Percentiles rank a stretch among this genome's conserved stretches.
Evolutionary conservation across 345 rosid genomes (phyloP).

Genomic region (Mangifera indica): DNA sequence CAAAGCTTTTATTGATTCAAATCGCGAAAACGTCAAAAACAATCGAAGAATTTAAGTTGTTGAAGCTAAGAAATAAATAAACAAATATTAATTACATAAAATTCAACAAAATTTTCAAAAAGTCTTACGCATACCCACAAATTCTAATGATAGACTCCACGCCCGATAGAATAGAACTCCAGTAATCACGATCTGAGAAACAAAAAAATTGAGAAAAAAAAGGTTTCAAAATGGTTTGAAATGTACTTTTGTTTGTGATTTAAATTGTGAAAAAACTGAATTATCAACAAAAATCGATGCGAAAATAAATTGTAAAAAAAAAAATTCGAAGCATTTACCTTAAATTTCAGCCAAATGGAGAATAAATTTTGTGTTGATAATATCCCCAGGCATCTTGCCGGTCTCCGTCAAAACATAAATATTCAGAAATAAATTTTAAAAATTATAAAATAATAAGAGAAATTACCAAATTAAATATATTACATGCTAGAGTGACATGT

Average conservation of each 20-base stretch:
- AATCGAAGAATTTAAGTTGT: neutral
- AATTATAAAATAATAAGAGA: neutral
- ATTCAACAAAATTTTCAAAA: constrained; percentile 8
- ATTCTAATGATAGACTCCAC: constrained; percentile 12
- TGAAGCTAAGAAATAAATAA: neutral
- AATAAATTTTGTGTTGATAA: neutral
- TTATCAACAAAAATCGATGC: neutral
- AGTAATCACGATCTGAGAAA: constrained; percentile 10
- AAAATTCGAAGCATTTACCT: neutral
- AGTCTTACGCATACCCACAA: constrained; percentile 8
- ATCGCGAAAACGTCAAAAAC: neutral
- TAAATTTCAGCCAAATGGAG: constrained; percentile 7
- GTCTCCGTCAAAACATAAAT: neutral
- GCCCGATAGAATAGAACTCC: neutral
- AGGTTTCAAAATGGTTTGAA: neutral
- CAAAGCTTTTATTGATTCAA: neutral
- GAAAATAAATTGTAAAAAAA: neutral
- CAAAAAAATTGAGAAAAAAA: neutral
- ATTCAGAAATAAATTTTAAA: neutral
- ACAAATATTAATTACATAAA: too few species aligned
- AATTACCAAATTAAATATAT: neutral
- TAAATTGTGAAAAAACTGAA: neutral
- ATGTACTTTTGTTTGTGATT: neutral
- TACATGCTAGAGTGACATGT: neutral
- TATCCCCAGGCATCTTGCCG: neutral